Conservation (phyloP, 805 yeast species). For the Wickerhamia fluorescens region DNA sequence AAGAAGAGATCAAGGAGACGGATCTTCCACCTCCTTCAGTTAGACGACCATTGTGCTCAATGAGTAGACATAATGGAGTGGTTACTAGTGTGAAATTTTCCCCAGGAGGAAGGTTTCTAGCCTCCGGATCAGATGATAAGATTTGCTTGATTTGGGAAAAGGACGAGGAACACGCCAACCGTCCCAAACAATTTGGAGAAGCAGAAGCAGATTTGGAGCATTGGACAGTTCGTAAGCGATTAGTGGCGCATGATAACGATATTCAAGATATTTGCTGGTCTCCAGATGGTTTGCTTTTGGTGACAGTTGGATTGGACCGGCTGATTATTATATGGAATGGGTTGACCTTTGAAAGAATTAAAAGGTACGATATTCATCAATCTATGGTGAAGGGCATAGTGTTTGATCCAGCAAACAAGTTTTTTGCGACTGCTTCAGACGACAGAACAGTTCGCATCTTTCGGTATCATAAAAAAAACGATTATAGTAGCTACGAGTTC, state of each 20-base stretch:
- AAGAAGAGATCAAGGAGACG: too few relatives aligned
- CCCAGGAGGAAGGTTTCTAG: conserved; percentile 85
- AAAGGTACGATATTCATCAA: conserved; percentile 86
- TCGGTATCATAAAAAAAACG: conserved; percentile 61
- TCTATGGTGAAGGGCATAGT: conserved; percentile 95
- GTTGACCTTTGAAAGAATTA: conserved; percentile 79
- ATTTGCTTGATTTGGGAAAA: conserved; percentile 88
- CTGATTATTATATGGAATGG: conserved; percentile 94
- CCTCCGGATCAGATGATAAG: conserved; percentile 93
- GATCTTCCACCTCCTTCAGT: conserved; percentile 18
- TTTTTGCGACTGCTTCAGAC: conserved; percentile 94
- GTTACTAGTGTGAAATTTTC: conserved; percentile 91
- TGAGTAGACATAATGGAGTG: conserved; percentile 95
- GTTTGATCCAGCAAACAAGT: conserved; percentile 97
- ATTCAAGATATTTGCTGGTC: conserved; percentile 98
- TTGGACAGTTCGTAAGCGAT: conserved; percentile 88
- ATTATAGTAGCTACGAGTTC: conserved; percentile 63
- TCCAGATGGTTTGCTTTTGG: conserved; percentile 84
- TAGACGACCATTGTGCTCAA: conserved; percentile 66
- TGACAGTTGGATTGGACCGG: conserved; percentile 91
- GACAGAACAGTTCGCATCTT: conserved; percentile 87
- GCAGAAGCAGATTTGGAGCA: conserved; percentile 73
- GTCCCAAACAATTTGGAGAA: conserved; percentile 60
- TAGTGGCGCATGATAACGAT: conserved; percentile 96
- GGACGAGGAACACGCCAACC: conserved; percentile 58